Conservation (phyloP, 768 basidiomycete species). For the Serendipita sp. region DNA sequence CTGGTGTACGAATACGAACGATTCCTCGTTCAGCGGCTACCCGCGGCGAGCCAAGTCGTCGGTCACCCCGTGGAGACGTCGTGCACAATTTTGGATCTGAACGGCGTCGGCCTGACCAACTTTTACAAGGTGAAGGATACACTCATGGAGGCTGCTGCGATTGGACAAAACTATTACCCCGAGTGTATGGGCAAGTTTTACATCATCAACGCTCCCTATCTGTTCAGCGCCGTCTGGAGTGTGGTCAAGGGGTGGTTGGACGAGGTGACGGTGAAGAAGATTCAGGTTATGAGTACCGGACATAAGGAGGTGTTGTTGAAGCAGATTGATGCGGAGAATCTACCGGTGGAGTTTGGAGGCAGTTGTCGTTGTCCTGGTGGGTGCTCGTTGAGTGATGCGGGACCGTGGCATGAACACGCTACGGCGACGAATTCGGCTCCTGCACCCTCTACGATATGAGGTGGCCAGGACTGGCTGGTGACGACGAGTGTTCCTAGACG, state of each 20-base stretch:
- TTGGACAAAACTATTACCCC: conserved; percentile 86
- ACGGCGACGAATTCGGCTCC: too few relatives aligned
- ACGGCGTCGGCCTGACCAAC: conserved; percentile 43
- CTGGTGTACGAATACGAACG: conserved; percentile 91
- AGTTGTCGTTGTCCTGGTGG: conserved; percentile 59
- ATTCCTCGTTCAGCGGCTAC: conserved; percentile 63
- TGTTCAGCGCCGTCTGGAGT: conserved; percentile 77
- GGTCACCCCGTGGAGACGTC: conserved; percentile 91
- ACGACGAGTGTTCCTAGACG: too few relatives aligned
- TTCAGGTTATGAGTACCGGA: conserved; percentile 65
- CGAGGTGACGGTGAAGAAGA: conserved; percentile 88
- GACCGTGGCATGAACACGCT: too few relatives aligned
- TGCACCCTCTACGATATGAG: too few relatives aligned
- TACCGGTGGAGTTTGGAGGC: conserved; percentile 80
- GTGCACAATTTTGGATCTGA: conserved; percentile 93
- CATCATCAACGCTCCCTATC: conserved; percentile 95
- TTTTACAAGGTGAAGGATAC: conserved; percentile 92
- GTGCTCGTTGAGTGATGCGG: conserved; percentile 77
- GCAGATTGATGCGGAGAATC: conserved; percentile 71
- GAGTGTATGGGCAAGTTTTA: conserved; percentile 97
- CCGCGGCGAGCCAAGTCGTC: conserved; percentile 50
- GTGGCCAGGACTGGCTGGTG: too few relatives aligned
- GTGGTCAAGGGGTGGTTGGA: conserved; percentile 90
- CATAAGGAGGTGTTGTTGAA: conserved; percentile 62
- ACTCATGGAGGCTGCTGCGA: conserved; percentile 52